Conservation (phyloP, 1,139 yeast species). For the Yamadazyma conglobata region DNA sequence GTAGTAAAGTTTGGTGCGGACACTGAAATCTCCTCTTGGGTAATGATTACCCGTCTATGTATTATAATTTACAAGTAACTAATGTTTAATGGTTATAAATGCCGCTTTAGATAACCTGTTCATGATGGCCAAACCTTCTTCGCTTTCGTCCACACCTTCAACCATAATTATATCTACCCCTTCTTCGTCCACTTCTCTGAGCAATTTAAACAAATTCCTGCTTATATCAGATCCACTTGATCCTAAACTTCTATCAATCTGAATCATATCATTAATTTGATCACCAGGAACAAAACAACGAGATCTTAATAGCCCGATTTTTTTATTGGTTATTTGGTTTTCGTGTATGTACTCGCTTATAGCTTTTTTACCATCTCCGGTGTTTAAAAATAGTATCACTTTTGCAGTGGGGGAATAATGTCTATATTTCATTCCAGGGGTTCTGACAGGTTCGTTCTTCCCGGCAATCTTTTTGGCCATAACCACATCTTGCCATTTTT, state of each 20-base stretch:
- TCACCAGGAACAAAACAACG: slow-evolving; percentile 26
- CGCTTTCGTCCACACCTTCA: slow-evolving; percentile 64
- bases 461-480: slow-evolving; percentile 68
- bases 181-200: slow-evolving; percentile 70
- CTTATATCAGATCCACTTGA: slow-evolving; percentile 61
- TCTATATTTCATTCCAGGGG: slow-evolving; percentile 97
- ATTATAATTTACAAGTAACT: too few relatives aligned
- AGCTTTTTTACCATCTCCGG: slow-evolving; percentile 41
- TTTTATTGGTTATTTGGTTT: slow-evolving; percentile 15
- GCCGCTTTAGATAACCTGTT: slow-evolving; percentile 89
- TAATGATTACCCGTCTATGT: too few relatives aligned
- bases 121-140: slow-evolving; percentile 93
- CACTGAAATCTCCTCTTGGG: too few relatives aligned
- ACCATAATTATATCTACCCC: slow-evolving; percentile 65
- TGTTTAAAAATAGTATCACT: slow-evolving; percentile 63
- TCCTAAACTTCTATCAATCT: slow-evolving; percentile 52
- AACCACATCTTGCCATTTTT: slow-evolving; percentile 56
- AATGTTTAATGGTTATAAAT: slow-evolving; percentile 5
- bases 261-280: slow-evolving; percentile 20
- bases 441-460: slow-evolving; percentile 68
- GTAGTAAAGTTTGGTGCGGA: too few relatives aligned
- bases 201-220: slow-evolving; percentile 62
- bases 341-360: slow-evolving; percentile 24
- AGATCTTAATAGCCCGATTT: slow-evolving; percentile 50
- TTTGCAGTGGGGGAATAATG: slow-evolving; percentile 91